Evolutionary conservation across 2,329 filamentous ascomycete species (phyloP).

Genomic region (Apiospora rasikravindrae): DNA sequence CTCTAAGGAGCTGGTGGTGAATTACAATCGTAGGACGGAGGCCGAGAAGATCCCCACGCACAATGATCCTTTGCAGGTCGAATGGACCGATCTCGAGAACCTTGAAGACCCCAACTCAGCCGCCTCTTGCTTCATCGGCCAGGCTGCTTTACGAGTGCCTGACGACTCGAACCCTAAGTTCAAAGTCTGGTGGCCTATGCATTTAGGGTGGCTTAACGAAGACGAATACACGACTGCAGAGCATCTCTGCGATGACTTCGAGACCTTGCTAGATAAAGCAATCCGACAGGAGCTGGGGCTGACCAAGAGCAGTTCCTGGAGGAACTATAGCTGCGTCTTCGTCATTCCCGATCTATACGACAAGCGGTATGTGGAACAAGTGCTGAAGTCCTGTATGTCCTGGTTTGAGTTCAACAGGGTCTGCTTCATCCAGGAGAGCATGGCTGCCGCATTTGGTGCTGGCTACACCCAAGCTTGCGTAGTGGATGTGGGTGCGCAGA

Average conservation of each 20-base stretch:
- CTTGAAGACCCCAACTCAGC: conserved; percentile 68
- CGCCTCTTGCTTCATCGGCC: conserved; percentile 76
- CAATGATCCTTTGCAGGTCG: conserved; percentile 91
- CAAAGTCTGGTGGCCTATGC: conserved; percentile 91
- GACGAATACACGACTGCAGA: conserved; percentile 82
- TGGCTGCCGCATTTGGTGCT: conserved; percentile 92
- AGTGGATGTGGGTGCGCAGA: conserved; percentile 94
- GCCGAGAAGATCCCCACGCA: conserved; percentile 90
- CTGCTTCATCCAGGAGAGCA: conserved; percentile 94
- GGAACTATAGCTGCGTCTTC: conserved; percentile 94
- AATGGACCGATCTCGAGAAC: conserved; percentile 85
- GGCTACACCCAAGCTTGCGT: conserved; percentile 94
- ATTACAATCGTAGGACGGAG: conserved; percentile 85
- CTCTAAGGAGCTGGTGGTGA: conserved; percentile 92
- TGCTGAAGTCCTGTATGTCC: conserved; percentile 83
- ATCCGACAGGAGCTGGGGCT: conserved; percentile 85
- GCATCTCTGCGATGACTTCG: conserved; percentile 84
- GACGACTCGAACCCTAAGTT: conserved; percentile 90
- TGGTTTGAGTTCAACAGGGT: conserved; percentile 90
- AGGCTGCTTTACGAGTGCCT: conserved; percentile 82
- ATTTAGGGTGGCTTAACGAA: conserved; percentile 87
- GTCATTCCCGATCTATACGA: conserved; percentile 97
- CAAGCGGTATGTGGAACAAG: conserved; percentile 84
- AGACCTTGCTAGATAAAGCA: conserved; percentile 83
- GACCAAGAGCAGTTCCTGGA: conserved; percentile 78